Conservation (phyloP, 2,329 filamentous ascomycete species). For the Hypoxylon sp. region DNA sequence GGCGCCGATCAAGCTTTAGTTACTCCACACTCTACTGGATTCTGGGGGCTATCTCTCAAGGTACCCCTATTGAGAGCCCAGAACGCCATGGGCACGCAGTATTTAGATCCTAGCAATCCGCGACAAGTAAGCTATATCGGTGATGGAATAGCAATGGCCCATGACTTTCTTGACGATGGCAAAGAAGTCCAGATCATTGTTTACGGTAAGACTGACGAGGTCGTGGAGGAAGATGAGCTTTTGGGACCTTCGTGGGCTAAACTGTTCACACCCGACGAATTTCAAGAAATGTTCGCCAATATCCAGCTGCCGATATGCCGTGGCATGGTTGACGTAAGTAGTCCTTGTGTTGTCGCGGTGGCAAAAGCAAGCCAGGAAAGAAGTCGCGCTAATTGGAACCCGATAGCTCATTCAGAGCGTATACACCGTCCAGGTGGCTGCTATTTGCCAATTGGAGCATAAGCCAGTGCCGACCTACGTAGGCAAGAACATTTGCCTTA, state of each 20-base stretch:
- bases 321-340: slow-evolving; percentile 52
- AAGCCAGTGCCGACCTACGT: slow-evolving; percentile 46
- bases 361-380: not conserved
- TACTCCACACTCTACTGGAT: slow-evolving; percentile 46
- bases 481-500: slow-evolving; percentile 45
- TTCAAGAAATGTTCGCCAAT: slow-evolving; percentile 49
- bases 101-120: slow-evolving; percentile 48
- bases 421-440: slow-evolving; percentile 54
- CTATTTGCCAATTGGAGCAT: slow-evolving; percentile 50
- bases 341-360: not conserved
- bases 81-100: slow-evolving; percentile 49
- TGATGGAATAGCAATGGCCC: slow-evolving; percentile 49
- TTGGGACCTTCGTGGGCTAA: slow-evolving; percentile 47
- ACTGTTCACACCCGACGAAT: slow-evolving; percentile 53
- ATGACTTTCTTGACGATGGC: slow-evolving; percentile 48
- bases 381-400: slow-evolving; percentile 2
- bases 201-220: slow-evolving; percentile 38
- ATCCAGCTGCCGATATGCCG: slow-evolving; percentile 47
- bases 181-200: slow-evolving; percentile 51
- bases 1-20: slow-evolving; percentile 45
- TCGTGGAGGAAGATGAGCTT: slow-evolving; percentile 22
- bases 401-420: slow-evolving; percentile 51
- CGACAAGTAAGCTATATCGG: slow-evolving; percentile 52
- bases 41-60: slow-evolving; percentile 51
- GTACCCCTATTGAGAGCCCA: slow-evolving; percentile 50